Percentiles rank a stretch among this genome's conserved stretches.
phyloP scores from a whole-genome alignment of 768 basidiomycete species.

The Podaxis mareebaensis region DNA sequence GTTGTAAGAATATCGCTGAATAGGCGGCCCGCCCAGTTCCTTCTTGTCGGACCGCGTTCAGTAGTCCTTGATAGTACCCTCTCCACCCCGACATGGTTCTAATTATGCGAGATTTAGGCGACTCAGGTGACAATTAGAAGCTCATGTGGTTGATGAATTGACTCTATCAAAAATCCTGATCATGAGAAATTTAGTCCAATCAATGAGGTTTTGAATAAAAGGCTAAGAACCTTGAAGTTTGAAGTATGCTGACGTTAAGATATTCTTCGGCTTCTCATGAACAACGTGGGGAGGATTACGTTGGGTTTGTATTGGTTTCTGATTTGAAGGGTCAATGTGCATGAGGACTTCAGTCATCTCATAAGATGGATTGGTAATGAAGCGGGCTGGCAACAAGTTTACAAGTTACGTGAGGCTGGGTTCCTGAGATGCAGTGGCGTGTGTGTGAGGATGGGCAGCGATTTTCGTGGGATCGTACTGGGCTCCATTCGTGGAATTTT shows the following conservation, averaged over 20 bases:
- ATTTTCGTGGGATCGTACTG: neutral
- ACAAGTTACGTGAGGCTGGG: constrained; percentile 2
- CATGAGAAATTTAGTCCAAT: constrained; percentile 5
- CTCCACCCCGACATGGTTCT: neutral
- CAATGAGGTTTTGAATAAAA: neutral
- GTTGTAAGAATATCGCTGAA: neutral
- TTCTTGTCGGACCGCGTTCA: neutral
- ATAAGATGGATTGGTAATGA: neutral
- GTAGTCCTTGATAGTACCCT: no score
- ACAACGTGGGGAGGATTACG: neutral
- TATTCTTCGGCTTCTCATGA: neutral
- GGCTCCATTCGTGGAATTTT: constrained; percentile 8
- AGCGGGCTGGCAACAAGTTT: neutral
- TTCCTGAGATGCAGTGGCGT: neutral
- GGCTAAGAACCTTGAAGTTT: neutral
- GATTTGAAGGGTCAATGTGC: neutral
- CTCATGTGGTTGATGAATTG: neutral
- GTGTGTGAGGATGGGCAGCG: neutral
- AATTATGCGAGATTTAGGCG: constrained; percentile 9
- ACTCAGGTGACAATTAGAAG: neutral
- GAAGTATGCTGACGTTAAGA: neutral
- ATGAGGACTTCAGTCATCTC: neutral
- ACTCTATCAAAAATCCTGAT: neutral
- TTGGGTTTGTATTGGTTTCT: neutral
- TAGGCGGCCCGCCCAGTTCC: neutral